Percentiles rank a stretch among this genome's conserved stretches.
phyloP scores from a whole-genome alignment of 2,329 filamentous ascomycete species.

The Sordariomycetes sp. region DNA sequence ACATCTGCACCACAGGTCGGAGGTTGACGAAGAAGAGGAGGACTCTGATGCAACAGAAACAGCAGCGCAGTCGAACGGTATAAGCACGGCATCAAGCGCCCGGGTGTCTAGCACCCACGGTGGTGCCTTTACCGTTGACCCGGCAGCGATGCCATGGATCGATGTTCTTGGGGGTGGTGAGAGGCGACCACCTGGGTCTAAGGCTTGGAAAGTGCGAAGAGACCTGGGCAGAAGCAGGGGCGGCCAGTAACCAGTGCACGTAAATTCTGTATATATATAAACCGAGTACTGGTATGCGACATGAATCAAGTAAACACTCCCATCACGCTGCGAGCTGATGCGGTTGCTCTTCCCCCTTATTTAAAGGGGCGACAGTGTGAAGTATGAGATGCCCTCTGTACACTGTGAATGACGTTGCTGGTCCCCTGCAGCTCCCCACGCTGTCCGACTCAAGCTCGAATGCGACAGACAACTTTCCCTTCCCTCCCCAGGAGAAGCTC shows the following conservation, averaged over 20 bases:
- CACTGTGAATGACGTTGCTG: constrained; percentile 5
- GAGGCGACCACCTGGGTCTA: constrained; percentile 47
- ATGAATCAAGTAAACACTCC: too few species aligned
- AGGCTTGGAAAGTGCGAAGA: constrained; percentile 55
- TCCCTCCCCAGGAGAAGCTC: neutral
- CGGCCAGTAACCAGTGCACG: neutral
- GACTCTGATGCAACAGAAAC: constrained; percentile 16
- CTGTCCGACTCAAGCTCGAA: neutral
- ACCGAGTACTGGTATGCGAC: too few species aligned
- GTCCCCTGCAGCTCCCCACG: neutral
- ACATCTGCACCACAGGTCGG: constrained; percentile 37
- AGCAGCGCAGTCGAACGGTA: constrained; percentile 9
- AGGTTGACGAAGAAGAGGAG: constrained; percentile 21
- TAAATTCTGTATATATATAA: too few species aligned
- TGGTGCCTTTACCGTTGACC: too few species aligned
- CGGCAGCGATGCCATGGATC: constrained; percentile 56
- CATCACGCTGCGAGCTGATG: too few species aligned
- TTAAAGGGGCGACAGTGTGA: too few species aligned
- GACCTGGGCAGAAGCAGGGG: constrained; percentile 39
- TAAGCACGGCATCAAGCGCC: too few species aligned
- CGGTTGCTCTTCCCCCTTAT: too few species aligned
- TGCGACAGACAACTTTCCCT: neutral
- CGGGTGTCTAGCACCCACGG: too few species aligned
- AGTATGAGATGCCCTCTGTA: neutral
- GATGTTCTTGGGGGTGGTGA: constrained; percentile 46